These are phyloP conservation scores for Neurospora sp. DNA, from an alignment of 495 filamentous ascomycete species.

Conservation along the genomic window DNA sequence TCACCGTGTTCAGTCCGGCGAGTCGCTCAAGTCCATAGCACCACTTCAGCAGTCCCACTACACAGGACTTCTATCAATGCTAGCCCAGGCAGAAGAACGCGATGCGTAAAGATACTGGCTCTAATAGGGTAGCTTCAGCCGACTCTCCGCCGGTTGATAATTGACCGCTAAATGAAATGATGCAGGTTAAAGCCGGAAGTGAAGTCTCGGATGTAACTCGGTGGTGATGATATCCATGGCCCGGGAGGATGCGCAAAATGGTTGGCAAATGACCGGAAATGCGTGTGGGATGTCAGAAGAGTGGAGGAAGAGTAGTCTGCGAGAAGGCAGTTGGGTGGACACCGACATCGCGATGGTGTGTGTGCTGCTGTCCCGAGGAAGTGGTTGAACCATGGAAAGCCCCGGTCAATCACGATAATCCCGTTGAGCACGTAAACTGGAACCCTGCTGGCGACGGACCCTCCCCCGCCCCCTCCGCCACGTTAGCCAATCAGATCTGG, in stretches of 20 bases:
- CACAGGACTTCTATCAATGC: neutral
- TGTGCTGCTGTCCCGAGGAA: constrained; percentile 16
- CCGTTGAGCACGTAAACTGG: constrained; percentile 16
- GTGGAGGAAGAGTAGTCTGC: neutral
- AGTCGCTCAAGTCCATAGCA: neutral
- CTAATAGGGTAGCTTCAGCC: neutral
- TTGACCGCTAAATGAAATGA: neutral
- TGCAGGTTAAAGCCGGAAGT: neutral
- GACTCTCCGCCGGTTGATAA: neutral
- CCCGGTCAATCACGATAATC: constrained; percentile 19
- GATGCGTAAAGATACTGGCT: neutral
- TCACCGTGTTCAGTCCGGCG: neutral
- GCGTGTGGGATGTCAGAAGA: neutral
- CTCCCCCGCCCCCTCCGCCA: constrained; percentile 7
- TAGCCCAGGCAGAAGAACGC: neutral
- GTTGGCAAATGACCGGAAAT: neutral
- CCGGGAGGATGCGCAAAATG: neutral
- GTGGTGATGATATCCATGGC: neutral
- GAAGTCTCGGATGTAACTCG: neutral
- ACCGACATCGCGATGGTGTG: neutral
- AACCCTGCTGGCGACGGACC: constrained; percentile 9
- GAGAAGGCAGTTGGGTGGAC: neutral
- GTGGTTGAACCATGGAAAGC: constrained; percentile 19
- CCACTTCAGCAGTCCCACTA: neutral
- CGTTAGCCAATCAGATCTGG: neutral